Base-by-base conservation (phyloP, 2,329 filamentous ascomycete genomes). In the Tolypocladium guangdongense region DNA sequence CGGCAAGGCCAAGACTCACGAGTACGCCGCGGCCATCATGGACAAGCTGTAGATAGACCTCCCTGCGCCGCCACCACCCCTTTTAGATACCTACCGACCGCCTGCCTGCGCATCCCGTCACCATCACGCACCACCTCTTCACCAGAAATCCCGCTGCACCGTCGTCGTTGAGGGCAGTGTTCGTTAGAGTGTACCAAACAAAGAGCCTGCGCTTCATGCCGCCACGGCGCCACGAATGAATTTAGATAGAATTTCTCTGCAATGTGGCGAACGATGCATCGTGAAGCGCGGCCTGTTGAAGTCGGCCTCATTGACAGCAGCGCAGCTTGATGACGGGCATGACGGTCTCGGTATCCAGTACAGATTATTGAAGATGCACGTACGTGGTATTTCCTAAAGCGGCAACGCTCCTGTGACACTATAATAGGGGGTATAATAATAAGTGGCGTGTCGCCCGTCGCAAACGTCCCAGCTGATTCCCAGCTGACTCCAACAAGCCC, bases 1-100 rank as follows among this genome's bases (percentile, higher is more conserved):
- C 65, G 93, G 93, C 71, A 96, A 90, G 78, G 82, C 93, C 65
- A 96, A 95, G 84, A 99, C 93, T 56, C 78, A 86, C 75, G 89
- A 99, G 78, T 99, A 95, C 73, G 90, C 93, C 55, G 81, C 80
- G 56, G 92, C 93, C 62, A 96, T 99, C 69, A 96, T 97, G 73
- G 69, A 71, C 61, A 82, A 77, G 72, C 72, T 83, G 74, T 83
- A 78, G 72, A 66, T 62, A 59, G 41, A 55, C 24, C 20, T 14
- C 16, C 14, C 32, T 20, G 22, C 30, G 35, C 35, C 49, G n/a
- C 36, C 43, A 12, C 43, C 43, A 11, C 27, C 41, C 30, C 49
- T 49, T 32, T 7, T 37, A 50, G 32, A 43, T 51, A 46, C 53
- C 47, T 53, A 52, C 32, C 49, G 18, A 38, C 48, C 24, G 7